Percentiles rank a stretch among this genome's conserved stretches.
phyloP scores from a whole-genome alignment of 495 filamentous ascomycete genomes.

The Thermothielavioides terrestris region DNA sequence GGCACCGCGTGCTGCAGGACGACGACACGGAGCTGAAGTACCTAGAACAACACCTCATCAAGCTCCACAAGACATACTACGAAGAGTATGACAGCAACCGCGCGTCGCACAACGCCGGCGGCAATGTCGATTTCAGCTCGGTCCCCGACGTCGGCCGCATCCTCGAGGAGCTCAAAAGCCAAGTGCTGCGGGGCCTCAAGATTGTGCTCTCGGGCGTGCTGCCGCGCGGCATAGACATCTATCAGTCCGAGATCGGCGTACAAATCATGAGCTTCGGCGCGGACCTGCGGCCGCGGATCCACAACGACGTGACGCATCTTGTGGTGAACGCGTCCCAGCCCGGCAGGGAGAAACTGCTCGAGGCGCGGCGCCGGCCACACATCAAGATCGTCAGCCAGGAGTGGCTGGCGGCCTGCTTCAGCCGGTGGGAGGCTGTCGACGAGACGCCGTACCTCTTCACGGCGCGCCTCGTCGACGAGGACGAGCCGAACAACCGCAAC shows the following conservation, averaged over 20 bases:
- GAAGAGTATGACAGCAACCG: conserved; percentile 54
- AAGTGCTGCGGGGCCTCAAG: conserved; percentile 57
- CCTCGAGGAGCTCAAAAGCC: conserved; percentile 67
- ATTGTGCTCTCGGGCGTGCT: conserved; percentile 87
- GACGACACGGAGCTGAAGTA: conserved; percentile 71
- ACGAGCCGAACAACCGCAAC: background rate
- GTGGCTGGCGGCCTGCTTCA: conserved; percentile 79
- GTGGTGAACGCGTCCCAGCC: conserved; percentile 50
- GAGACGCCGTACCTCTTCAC: conserved; percentile 66
- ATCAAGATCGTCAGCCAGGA: conserved; percentile 85
- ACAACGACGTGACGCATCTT: conserved; percentile 40
- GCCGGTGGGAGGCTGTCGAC: conserved; percentile 64
- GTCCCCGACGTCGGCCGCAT: conserved; percentile 80
- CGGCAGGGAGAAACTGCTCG: conserved; percentile 80
- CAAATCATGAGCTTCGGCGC: conserved; percentile 85
- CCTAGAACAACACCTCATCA: conserved; percentile 62
- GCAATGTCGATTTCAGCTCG: conserved; percentile 49
- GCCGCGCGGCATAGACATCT: conserved; percentile 65
- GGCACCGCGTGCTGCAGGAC: conserved; percentile 75
- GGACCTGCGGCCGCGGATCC: conserved; percentile 48
- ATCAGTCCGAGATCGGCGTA: conserved; percentile 68
- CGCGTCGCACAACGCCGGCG: conserved; percentile 10
- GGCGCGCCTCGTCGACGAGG: conserved; percentile 28
- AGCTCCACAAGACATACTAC: conserved; percentile 72
- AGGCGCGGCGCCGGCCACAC: conserved; percentile 58